These are phyloP conservation scores for Withania somnifera DNA, from an alignment of 305 asterid species.

Conservation along the genomic window DNA sequence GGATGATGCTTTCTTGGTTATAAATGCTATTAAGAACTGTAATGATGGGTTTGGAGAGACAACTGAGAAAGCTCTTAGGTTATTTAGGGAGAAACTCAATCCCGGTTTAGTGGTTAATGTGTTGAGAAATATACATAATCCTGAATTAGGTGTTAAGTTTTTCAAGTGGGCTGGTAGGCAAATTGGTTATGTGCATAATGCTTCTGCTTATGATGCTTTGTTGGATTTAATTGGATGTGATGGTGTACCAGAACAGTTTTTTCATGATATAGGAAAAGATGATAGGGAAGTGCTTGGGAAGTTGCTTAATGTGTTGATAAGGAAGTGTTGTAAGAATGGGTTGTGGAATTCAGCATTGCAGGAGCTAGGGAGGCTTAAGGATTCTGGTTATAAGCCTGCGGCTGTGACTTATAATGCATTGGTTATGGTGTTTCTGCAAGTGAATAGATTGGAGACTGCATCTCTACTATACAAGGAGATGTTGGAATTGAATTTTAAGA, in stretches of 20 bases:
- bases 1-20: slow-evolving; percentile 35
- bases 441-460: slow-evolving; percentile 52
- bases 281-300: slow-evolving; percentile 60
- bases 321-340: slow-evolving; percentile 69
- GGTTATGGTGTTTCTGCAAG: slow-evolving; percentile 63
- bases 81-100: slow-evolving; percentile 53
- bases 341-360: slow-evolving; percentile 82
- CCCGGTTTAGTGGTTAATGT: slow-evolving; percentile 62
- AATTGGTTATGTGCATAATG: slow-evolving; percentile 65
- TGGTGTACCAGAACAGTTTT: slow-evolving; percentile 28
- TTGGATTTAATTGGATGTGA: slow-evolving; percentile 47
- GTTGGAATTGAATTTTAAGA: slow-evolving; percentile 47
- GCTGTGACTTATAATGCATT: slow-evolving; percentile 58
- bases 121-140: slow-evolving; percentile 38
- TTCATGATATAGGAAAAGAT: slow-evolving; percentile 46
- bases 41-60: slow-evolving; percentile 60
- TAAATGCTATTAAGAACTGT: slow-evolving; percentile 24
- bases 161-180: slow-evolving; percentile 95
- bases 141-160: slow-evolving; percentile 69
- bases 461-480: slow-evolving; percentile 70
- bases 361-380: slow-evolving; percentile 83
- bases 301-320: slow-evolving; percentile 66
- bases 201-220: slow-evolving; percentile 53
- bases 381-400: slow-evolving; percentile 67
- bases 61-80: slow-evolving; percentile 65